Conservation (phyloP, 1,284 basidiomycete genomes). For the Sporisorium reilianum region DNA sequence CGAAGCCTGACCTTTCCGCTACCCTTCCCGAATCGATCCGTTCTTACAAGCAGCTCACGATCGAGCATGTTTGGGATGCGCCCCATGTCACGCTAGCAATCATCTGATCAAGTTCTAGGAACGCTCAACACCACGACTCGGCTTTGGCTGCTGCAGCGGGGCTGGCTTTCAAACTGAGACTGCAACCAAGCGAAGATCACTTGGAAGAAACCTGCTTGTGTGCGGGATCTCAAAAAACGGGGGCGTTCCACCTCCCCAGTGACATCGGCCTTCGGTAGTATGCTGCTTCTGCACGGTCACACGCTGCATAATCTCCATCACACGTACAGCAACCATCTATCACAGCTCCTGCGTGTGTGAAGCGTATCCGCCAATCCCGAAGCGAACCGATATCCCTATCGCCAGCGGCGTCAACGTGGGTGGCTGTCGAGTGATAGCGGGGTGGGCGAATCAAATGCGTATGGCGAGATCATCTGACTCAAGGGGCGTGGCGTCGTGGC, state of each 20-base stretch:
- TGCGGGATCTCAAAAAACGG: not conserved
- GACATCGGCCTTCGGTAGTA: not conserved
- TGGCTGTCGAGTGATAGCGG: not conserved
- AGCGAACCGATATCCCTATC: not conserved
- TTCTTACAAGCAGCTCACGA: not conserved
- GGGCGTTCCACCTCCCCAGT: too few relatives aligned
- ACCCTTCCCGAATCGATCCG: not conserved
- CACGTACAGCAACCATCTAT: not conserved
- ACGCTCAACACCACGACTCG: too few relatives aligned
- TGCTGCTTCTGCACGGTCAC: too few relatives aligned
- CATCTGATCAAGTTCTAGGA: not conserved
- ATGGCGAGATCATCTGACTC: constrained; percentile 13
- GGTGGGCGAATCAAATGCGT: not conserved
- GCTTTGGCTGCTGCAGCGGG: too few relatives aligned
- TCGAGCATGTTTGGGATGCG: not conserved
- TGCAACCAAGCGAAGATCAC: constrained; percentile 12
- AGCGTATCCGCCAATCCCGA: not conserved
- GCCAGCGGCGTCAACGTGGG: not conserved
- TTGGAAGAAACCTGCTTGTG: constrained; percentile 13
- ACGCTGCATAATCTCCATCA: not conserved
- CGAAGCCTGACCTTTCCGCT: not conserved
- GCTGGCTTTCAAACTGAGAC: not conserved
- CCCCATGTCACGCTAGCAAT: not conserved
- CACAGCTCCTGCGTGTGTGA: not conserved
- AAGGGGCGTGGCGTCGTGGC: not conserved